These are phyloP conservation scores for Datisca glomerata DNA, from an alignment of 306 rosid species.

Conservation along the genomic window DNA sequence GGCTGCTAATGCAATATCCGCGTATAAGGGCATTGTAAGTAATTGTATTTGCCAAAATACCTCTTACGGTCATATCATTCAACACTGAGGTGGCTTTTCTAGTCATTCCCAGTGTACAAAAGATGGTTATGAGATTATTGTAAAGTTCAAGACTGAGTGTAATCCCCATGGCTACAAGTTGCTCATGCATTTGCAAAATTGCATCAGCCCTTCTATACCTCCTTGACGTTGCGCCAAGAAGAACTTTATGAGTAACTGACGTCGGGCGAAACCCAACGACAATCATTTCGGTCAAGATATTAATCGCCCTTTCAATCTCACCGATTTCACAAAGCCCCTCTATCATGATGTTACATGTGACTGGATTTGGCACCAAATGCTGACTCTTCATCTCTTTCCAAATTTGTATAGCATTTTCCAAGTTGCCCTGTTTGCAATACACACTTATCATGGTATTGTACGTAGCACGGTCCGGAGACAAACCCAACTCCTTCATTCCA, in stretches of 20 bases:
- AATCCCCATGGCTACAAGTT: conserved; percentile 56
- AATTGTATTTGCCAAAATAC: conserved; percentile 39
- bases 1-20: conserved; percentile 60
- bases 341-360: conserved; percentile 49
- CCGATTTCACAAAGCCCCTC: conserved; percentile 55
- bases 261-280: conserved; percentile 38
- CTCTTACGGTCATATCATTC: conserved; percentile 41
- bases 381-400: conserved; percentile 75
- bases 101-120: conserved; percentile 85
- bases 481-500: conserved; percentile 56
- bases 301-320: conserved; percentile 43
- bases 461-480: conserved; percentile 66
- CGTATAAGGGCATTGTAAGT: conserved; percentile 70
- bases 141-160: conserved; percentile 40
- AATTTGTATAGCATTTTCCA: conserved; percentile 41
- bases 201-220: conserved; percentile 38
- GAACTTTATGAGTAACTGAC: conserved; percentile 35
- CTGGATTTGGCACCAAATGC: conserved; percentile 41
- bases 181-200: conserved; percentile 54
- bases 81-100: conserved; percentile 53
- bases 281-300: conserved; percentile 49
- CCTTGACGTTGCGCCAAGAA: conserved; percentile 56
- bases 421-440: conserved; percentile 45
- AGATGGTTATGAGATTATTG: conserved; percentile 47
- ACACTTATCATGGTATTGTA: conserved; percentile 61